Percentiles rank a stretch among this genome's conserved stretches.
Evolutionary conservation across 495 filamentous ascomycete genomes (phyloP).

Genomic region (Chaetomium tenue): DNA sequence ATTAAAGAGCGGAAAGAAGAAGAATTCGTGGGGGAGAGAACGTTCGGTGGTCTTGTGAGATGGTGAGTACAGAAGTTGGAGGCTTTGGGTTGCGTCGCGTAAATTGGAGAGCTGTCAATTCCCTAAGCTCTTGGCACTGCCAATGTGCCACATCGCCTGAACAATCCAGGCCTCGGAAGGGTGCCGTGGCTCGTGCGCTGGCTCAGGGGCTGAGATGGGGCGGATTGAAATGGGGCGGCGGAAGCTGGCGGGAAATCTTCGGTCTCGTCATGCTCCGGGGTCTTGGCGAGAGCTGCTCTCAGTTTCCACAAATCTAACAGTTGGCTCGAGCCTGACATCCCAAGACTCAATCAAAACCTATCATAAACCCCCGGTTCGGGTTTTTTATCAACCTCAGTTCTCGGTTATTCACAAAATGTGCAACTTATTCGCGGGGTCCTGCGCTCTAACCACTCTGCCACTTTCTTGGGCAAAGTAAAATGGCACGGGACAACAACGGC

Average conservation of each 20-base stretch:
- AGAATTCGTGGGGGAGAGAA: not conserved
- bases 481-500: no score
- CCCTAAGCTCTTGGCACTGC: slow-evolving; percentile 11
- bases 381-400: no score
- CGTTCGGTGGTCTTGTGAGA: not conserved
- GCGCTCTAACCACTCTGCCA: no score
- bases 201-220: slow-evolving; percentile 19
- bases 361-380: not conserved
- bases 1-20: slow-evolving; percentile 6
- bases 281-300: not conserved
- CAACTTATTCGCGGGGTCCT: no score
- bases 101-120: slow-evolving; percentile 26
- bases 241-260: slow-evolving; percentile 1
- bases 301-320: not conserved
- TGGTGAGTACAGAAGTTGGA: slow-evolving; percentile 9
- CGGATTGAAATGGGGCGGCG: not conserved
- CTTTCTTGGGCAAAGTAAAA: no score
- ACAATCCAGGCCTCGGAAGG: slow-evolving; percentile 7
- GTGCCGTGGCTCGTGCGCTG: slow-evolving; percentile 19
- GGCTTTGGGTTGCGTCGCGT: slow-evolving; percentile 21
- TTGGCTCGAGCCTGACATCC: no score
- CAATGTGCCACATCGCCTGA: slow-evolving; percentile 31
- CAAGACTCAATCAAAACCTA: no score
- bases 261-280: not conserved
- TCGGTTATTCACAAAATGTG: no score